Evolutionary conservation across 495 filamentous ascomycete species (phyloP).

Genomic region (Aspergillus wentii): DNA sequence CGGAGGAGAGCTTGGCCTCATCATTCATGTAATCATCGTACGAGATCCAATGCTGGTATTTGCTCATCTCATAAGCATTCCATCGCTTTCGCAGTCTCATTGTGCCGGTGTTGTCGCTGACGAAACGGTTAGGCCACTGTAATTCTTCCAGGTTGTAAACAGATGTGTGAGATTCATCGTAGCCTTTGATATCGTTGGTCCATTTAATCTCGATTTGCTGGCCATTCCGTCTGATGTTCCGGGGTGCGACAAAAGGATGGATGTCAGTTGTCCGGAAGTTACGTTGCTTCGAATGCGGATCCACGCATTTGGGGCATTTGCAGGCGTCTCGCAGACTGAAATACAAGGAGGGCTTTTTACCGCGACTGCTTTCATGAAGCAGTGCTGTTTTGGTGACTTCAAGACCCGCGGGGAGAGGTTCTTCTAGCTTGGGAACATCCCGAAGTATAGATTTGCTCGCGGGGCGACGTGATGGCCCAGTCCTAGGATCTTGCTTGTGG

Average conservation of each 20-base stretch:
- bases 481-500: too few relatives aligned
- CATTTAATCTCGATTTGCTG: constrained; percentile 56
- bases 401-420: too few relatives aligned
- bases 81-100: constrained; percentile 23
- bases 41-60: constrained; percentile 43
- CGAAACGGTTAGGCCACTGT: neutral
- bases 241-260: constrained; percentile 44
- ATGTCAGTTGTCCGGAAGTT: constrained; percentile 72
- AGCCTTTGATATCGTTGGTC: constrained; percentile 52
- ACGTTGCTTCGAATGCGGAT: constrained; percentile 78
- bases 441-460: too few relatives aligned
- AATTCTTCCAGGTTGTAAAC: constrained; percentile 32
- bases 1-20: constrained; percentile 45
- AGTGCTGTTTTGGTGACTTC: too few relatives aligned
- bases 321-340: constrained; percentile 69
- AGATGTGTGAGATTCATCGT: constrained; percentile 44
- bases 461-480: too few relatives aligned
- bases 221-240: constrained; percentile 20
- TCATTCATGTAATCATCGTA: constrained; percentile 65
- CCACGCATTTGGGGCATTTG: constrained; percentile 63
- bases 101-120: constrained; percentile 1
- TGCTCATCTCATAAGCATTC: constrained; percentile 18
- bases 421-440: too few relatives aligned
- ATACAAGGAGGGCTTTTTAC: too few relatives aligned
- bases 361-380: too few relatives aligned